Conservation (phyloP, 345 rosid genomes). For the Moricandia moricandioides region DNA sequence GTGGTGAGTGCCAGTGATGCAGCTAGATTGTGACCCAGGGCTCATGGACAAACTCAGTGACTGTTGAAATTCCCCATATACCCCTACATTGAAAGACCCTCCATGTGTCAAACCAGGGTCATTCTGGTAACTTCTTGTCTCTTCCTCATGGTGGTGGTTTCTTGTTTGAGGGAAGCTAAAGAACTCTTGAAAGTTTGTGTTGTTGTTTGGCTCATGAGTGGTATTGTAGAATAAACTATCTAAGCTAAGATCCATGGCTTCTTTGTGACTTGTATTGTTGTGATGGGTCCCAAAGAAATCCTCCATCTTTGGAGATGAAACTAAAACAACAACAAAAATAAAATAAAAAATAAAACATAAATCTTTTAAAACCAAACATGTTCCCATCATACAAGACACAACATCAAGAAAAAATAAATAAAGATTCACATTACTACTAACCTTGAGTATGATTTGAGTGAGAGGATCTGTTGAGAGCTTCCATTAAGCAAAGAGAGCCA, state of each 20-base stretch:
- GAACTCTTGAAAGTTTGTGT: constrained; percentile 39
- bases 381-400: constrained; percentile 29
- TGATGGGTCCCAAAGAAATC: constrained; percentile 92
- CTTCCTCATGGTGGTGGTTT: constrained; percentile 46
- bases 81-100: constrained; percentile 52
- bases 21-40: constrained; percentile 87
- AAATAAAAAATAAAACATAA: constrained; percentile 1
- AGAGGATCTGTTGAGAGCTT: constrained; percentile 68
- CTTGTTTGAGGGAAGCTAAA: constrained; percentile 45
- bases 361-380: constrained; percentile 32
- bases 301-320: constrained; percentile 78
- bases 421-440: constrained; percentile 26
- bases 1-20: constrained; percentile 60
- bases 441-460: constrained; percentile 48
- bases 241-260: constrained; percentile 73
- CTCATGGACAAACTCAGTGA: constrained; percentile 97
- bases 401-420: not conserved
- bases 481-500: constrained; percentile 91
- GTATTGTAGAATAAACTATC: constrained; percentile 59
- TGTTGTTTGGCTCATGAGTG: constrained; percentile 44
- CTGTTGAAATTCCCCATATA: constrained; percentile 75
- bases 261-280: constrained; percentile 51
- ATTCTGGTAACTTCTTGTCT: constrained; percentile 41
- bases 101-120: constrained; percentile 54
- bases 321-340: constrained; percentile 38